Evolutionary conservation across 2,329 filamentous ascomycete species (phyloP).

Genomic region (Sclerotinia subarctica): DNA sequence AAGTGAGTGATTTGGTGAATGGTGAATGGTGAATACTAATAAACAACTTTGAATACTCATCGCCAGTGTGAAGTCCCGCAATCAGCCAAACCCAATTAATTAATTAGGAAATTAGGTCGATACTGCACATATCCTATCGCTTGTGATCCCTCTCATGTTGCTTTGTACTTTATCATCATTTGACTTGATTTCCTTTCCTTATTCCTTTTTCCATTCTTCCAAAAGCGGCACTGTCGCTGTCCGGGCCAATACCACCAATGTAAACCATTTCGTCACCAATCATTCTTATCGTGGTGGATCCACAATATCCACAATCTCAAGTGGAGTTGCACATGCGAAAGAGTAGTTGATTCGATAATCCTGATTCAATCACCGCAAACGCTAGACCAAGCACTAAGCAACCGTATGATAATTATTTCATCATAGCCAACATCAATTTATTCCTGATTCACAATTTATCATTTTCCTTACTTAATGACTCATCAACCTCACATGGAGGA

Average conservation of each 20-base stretch:
- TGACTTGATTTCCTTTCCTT: neutral
- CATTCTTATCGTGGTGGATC: slow-evolving; percentile 16
- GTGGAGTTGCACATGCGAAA: neutral
- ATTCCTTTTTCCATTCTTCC: neutral
- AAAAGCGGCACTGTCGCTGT: neutral
- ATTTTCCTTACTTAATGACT: neutral
- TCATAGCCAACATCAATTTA: neutral
- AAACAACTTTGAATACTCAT: too few species aligned
- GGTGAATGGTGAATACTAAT: too few species aligned
- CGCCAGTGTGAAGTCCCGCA: too few species aligned
- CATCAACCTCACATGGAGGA: neutral
- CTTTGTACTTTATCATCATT: too few species aligned
- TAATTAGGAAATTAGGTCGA: too few species aligned
- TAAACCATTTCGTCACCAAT: neutral
- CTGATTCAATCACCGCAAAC: neutral
- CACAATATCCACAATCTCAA: neutral
- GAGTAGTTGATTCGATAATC: neutral
- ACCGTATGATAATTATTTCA: neutral
- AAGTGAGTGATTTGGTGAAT: too few species aligned
- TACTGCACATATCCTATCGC: too few species aligned
- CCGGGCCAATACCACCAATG: too few species aligned
- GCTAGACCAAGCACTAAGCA: too few species aligned
- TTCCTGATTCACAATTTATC: slow-evolving; percentile 2
- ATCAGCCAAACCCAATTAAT: too few species aligned
- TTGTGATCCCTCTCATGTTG: neutral